Conservation (phyloP, 106 monocot species). For the Platanthera zijinensis region DNA sequence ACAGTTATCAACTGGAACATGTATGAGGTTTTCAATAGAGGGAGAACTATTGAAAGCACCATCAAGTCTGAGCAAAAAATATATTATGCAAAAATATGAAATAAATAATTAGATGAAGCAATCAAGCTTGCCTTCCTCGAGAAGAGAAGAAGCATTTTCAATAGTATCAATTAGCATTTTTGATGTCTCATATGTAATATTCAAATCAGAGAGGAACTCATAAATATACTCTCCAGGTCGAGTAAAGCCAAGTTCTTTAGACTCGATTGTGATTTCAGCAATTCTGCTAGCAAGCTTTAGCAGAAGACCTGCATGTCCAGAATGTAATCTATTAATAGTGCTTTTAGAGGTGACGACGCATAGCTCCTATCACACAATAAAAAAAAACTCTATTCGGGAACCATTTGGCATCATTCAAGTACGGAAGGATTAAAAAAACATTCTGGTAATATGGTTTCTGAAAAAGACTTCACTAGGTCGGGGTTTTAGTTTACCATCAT, state of each 20-base stretch:
- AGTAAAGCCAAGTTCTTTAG: slow-evolving; percentile 83
- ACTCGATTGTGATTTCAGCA: slow-evolving; percentile 62
- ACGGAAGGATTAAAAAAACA: too few relatives aligned
- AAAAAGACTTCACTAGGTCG: too few relatives aligned
- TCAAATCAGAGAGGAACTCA: slow-evolving; percentile 84
- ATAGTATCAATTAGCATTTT: slow-evolving; percentile 85
- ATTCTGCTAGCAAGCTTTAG: slow-evolving; percentile 75
- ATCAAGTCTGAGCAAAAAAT: not conserved
- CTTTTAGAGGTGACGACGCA: not conserved
- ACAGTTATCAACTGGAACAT: not conserved
- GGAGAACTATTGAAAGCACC: not conserved
- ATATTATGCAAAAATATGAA: not conserved
- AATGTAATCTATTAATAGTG: not conserved
- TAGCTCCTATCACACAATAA: too few relatives aligned
- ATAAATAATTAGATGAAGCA: not conserved
- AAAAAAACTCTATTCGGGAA: too few relatives aligned
- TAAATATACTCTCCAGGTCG: slow-evolving; percentile 80
- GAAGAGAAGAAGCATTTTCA: slow-evolving; percentile 70
- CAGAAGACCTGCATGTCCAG: slow-evolving; percentile 57
- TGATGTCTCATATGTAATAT: slow-evolving; percentile 77
- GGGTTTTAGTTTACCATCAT: too few relatives aligned
- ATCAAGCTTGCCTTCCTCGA: slow-evolving; percentile 68
- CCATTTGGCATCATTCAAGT: too few relatives aligned
- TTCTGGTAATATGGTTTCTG: too few relatives aligned
- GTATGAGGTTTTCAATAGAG: not conserved